Percentiles rank a stretch among this genome's conserved stretches.
Evolutionary conservation across 2,329 filamentous ascomycete species (phyloP).

Genomic region (Colletotrichum spinosum): DNA sequence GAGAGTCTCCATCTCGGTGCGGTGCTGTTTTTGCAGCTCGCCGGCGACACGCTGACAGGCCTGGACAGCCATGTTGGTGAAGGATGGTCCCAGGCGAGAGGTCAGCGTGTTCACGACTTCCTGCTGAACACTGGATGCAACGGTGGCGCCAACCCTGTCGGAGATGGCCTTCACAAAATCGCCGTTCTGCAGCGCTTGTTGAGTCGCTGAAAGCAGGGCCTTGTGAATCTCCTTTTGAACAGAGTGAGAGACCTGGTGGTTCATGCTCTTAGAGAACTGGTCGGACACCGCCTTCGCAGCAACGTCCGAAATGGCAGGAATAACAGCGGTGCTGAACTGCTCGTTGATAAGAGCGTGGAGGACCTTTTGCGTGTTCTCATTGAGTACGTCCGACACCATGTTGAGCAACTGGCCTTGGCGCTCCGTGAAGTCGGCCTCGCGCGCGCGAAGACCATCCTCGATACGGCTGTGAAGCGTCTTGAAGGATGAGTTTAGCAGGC

Average conservation of each 20-base stretch:
- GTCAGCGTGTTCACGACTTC: conserved; percentile 73
- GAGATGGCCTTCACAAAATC: conserved; percentile 79
- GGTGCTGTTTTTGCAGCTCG: conserved; percentile 74
- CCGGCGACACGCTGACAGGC: conserved; percentile 75
- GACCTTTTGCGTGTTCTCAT: conserved; percentile 75
- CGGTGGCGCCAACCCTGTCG: conserved; percentile 75
- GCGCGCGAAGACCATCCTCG: conserved; percentile 70
- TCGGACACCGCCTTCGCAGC: conserved; percentile 77
- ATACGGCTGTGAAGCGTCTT: conserved; percentile 72
- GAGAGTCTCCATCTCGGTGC: conserved; percentile 62
- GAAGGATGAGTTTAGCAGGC: conserved; percentile 67
- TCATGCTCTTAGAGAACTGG: conserved; percentile 76
- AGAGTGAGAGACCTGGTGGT: conserved; percentile 71
- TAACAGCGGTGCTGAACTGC: conserved; percentile 79
- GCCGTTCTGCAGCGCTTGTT: conserved; percentile 77
- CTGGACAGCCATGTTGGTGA: conserved; percentile 73
- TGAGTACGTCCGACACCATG: conserved; percentile 70
- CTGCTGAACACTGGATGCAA: conserved; percentile 76
- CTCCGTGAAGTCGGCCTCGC: conserved; percentile 63
- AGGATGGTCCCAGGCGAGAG: conserved; percentile 72
- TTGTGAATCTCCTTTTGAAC: conserved; percentile 81
- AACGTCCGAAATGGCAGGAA: conserved; percentile 78
- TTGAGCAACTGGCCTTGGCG: conserved; percentile 67
- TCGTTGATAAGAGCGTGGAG: conserved; percentile 80
- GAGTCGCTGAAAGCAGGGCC: conserved; percentile 74